Evolutionary conservation across 2,329 filamentous ascomycete genomes (phyloP).

Genomic region (Nemania sp.): DNA sequence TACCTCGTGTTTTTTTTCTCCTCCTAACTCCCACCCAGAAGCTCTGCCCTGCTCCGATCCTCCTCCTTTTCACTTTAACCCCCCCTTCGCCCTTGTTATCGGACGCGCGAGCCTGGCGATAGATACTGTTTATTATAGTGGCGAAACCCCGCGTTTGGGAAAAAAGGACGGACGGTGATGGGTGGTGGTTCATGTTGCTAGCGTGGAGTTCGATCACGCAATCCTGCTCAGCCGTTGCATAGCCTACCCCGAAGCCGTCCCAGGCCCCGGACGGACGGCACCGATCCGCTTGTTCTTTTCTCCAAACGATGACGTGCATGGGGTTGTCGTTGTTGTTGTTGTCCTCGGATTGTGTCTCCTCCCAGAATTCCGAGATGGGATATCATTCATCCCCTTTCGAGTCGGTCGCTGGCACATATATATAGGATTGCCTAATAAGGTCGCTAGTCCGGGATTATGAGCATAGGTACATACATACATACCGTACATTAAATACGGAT

Average conservation of each 20-base stretch:
- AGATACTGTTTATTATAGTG: neutral
- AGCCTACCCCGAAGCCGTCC: neutral
- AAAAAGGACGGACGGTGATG: conserved; percentile 24
- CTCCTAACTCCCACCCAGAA: neutral
- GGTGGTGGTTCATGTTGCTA: conserved; percentile 36
- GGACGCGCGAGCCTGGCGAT: conserved; percentile 5
- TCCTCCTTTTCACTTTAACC: neutral
- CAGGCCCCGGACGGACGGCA: neutral
- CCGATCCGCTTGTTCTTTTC: neutral
- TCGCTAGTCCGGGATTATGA: neutral
- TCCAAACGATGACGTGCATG: neutral
- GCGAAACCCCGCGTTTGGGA: conserved; percentile 20
- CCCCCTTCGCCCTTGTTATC: conserved; percentile 7
- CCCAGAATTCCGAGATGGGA: neutral
- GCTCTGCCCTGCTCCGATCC: conserved; percentile 23
- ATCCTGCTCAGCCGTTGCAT: conserved; percentile 26
- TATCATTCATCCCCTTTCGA: neutral
- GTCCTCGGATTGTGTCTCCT: neutral
- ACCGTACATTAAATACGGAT: too few species aligned
- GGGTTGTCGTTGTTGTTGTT: too few species aligned
- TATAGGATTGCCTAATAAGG: neutral
- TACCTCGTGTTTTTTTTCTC: conserved; percentile 3
- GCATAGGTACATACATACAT: too few species aligned
- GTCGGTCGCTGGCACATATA: neutral
- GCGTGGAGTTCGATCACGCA: conserved; percentile 39